phyloP scores from a whole-genome alignment of 2,329 filamentous ascomycete species.

The Pseudocercospora macadamiae region DNA sequence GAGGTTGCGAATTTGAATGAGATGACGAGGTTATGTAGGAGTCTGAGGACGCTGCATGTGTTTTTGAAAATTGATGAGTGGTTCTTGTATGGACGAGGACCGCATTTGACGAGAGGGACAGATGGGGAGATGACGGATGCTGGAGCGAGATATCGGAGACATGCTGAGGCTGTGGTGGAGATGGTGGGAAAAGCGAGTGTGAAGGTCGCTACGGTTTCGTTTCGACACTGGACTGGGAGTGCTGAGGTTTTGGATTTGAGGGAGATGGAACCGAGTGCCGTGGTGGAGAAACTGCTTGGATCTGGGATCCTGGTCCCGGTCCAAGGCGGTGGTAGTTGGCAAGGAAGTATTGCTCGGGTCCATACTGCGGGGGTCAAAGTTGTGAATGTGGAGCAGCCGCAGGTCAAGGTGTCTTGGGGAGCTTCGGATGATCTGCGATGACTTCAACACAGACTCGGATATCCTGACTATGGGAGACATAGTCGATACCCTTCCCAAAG shows the following conservation, averaged over 20 bases:
- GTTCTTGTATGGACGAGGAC: slow-evolving; percentile 9
- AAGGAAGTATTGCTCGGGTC: neutral
- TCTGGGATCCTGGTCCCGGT: no score
- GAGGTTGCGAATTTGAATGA: slow-evolving; percentile 9
- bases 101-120: neutral
- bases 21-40: neutral
- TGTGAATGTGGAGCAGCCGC: neutral
- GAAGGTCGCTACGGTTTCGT: slow-evolving; percentile 5
- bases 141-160: slow-evolving; percentile 7
- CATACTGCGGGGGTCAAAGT: neutral
- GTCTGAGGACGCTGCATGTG: slow-evolving; percentile 8
- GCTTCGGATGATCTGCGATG: neutral
- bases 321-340: no score
- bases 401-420: neutral
- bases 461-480: no score
- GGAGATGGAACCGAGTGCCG: neutral
- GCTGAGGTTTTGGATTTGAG: slow-evolving; percentile 4
- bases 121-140: neutral
- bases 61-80: slow-evolving; percentile 20
- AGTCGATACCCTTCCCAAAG: no score
- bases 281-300: slow-evolving; percentile 6
- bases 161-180: slow-evolving; percentile 8
- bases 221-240: slow-evolving; percentile 12
- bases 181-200: slow-evolving; percentile 5
- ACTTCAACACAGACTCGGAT: no score